A percentile compares a stretch with the other conserved stretches of the same genome.
Conservation (phyloP, 176 grass and related monocot species). For the Bolboschoenus planiculmis region DNA sequence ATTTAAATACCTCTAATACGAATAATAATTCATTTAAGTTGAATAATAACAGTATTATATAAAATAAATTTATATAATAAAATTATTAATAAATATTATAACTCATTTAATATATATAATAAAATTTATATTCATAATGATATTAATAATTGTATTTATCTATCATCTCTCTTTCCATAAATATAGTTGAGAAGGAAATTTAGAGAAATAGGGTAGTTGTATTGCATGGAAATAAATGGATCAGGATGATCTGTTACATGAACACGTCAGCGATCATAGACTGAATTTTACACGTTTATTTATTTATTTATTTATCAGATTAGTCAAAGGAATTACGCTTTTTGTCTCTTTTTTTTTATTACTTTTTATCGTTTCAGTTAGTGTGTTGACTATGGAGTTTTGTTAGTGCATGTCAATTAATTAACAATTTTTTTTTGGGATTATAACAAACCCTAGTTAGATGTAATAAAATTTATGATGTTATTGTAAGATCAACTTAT, state of each 20-base stretch:
- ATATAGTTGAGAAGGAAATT: background rate
- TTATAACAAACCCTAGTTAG: background rate
- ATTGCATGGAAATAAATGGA: background rate
- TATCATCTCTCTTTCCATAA: too few species aligned
- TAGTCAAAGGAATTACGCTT: background rate
- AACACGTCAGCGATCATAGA: background rate
- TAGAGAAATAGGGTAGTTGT: background rate
- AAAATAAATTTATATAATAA: too few species aligned
- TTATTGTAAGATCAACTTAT: background rate
- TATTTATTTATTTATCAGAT: background rate
- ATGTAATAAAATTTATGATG: background rate
- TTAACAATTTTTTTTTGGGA: background rate
- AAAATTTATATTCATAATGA: too few species aligned
- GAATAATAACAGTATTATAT: too few species aligned
- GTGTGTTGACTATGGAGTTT: background rate
- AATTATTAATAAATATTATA: too few species aligned
- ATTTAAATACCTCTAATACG: too few species aligned
- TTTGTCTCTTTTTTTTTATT: background rate
- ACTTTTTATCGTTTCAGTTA: background rate
- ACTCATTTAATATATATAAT: too few species aligned
- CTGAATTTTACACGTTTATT: background rate
- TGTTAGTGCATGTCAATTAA: background rate
- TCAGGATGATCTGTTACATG: constrained; percentile 15
- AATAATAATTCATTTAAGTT: too few species aligned
- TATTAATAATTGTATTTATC: too few species aligned